Conservation (phyloP, 345 rosid species). For the Cardamine chenopodiifolia region DNA sequence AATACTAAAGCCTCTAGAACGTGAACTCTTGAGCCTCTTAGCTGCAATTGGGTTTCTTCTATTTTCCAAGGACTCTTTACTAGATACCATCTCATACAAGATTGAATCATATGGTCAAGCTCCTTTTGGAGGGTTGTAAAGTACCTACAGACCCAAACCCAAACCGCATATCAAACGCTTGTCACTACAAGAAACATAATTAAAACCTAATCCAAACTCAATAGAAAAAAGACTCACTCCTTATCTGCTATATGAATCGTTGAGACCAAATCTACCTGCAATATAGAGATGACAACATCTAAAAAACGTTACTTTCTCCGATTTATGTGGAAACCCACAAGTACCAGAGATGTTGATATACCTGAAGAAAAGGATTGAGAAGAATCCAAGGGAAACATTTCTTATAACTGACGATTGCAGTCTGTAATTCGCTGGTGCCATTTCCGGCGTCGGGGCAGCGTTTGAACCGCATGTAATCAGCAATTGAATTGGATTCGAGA, state of each 20-base stretch:
- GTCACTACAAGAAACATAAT: constrained; percentile 1
- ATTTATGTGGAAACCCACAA: not conserved
- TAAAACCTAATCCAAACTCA: not conserved
- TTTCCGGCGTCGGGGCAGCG: constrained; percentile 40
- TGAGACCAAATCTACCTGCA: constrained; percentile 93
- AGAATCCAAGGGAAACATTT: constrained; percentile 86
- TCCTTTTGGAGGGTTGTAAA: constrained; percentile 80
- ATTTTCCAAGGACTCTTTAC: constrained; percentile 75
- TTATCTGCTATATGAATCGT: constrained; percentile 92
- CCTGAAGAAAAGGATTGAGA: constrained; percentile 81
- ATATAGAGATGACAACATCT: constrained; percentile 2
- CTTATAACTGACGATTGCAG: constrained; percentile 77
- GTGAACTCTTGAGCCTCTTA: constrained; percentile 59
- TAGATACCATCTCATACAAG: constrained; percentile 93
- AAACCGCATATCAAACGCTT: not conserved
- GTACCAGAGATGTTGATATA: constrained; percentile 1
- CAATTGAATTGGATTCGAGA: constrained; percentile 60
- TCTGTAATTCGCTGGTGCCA: constrained; percentile 67
- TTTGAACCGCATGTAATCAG: constrained; percentile 84
- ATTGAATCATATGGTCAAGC: constrained; percentile 81
- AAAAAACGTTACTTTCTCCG: not conserved
- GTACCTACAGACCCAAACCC: constrained; percentile 52
- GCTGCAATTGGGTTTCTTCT: constrained; percentile 54
- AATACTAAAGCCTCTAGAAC: constrained; percentile 72
- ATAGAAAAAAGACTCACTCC: constrained; percentile 53